A percentile compares a stretch with the other conserved stretches of the same genome.
These are phyloP conservation scores for Atkinsonella hypoxylon DNA, from an alignment of 2,329 filamentous ascomycete species.

Conservation along the genomic window DNA sequence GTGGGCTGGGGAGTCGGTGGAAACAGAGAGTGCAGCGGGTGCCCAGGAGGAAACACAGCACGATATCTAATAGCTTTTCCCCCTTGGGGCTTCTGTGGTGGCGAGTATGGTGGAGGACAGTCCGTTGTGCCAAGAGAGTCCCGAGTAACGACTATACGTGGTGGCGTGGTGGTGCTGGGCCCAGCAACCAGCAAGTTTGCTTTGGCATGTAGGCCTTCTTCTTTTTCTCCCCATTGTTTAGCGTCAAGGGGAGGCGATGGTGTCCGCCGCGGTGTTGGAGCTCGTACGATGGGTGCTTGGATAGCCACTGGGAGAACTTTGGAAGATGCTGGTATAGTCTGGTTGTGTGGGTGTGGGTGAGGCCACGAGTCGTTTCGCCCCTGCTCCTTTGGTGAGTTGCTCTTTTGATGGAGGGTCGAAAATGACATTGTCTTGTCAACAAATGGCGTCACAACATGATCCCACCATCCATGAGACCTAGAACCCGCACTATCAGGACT, in stretches of 20 bases:
- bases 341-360: conserved; percentile 10
- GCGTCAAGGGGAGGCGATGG: conserved; percentile 17
- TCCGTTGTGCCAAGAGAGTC: conserved; percentile 15
- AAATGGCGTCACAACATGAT: conserved; percentile 63
- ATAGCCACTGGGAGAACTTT: conserved; percentile 10
- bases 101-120: conserved; percentile 45
- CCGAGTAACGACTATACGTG: conserved; percentile 2
- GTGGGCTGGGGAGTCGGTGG: conserved; percentile 48
- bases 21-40: conserved; percentile 33
- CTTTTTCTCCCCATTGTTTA: conserved; percentile 2
- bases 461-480: conserved; percentile 64
- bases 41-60: conserved; percentile 45
- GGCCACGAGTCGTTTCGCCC: conserved; percentile 27
- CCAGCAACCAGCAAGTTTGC: not conserved
- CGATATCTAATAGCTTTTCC: conserved; percentile 35
- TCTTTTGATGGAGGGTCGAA: conserved; percentile 24
- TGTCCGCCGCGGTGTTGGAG: conserved; percentile 23
- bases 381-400: conserved; percentile 19
- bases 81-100: conserved; percentile 25
- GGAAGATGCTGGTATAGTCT: conserved; percentile 10
- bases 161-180: not conserved
- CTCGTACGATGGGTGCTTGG: conserved; percentile 23
- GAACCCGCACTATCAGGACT: conserved; percentile 40
- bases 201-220: not conserved
- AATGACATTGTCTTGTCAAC: conserved; percentile 32